Conservation (phyloP, 371 early-diverging fungal species). For the Mortierella sp. region DNA sequence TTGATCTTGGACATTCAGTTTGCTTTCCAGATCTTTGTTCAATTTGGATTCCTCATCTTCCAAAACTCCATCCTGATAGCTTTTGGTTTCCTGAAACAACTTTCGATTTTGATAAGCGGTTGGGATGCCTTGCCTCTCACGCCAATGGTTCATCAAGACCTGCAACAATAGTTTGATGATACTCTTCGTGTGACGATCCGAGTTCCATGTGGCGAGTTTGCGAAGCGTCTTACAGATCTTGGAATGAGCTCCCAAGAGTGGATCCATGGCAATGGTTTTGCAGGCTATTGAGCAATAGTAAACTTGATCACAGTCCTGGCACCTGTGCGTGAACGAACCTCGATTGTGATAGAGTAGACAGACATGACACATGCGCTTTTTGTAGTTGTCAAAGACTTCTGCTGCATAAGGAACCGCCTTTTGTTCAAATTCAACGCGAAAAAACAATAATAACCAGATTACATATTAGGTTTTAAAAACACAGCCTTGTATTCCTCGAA, state of each 20-base stretch:
- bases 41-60: background rate
- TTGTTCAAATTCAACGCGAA: background rate
- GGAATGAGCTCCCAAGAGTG: slow-evolving; percentile 24
- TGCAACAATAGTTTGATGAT: slow-evolving; percentile 51
- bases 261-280: slow-evolving; percentile 48
- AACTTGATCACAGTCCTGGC: slow-evolving; percentile 56
- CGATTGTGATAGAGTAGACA: slow-evolving; percentile 53
- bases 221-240: slow-evolving; percentile 41
- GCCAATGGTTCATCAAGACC: slow-evolving; percentile 49
- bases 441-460: background rate
- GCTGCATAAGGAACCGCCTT: slow-evolving; percentile 55
- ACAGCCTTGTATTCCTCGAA: background rate
- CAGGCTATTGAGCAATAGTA: slow-evolving; percentile 47
- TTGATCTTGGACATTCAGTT: background rate
- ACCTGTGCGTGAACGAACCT: slow-evolving; percentile 29
- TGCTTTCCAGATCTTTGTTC: background rate
- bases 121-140: slow-evolving; percentile 44
- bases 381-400: slow-evolving; percentile 54
- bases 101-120: slow-evolving; percentile 24
- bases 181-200: slow-evolving; percentile 56
- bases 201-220: slow-evolving; percentile 51
- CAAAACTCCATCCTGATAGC: background rate
- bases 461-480: no score
- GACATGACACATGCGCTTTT: slow-evolving; percentile 55
- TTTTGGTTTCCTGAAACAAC: background rate